Evolutionary conservation across 345 rosid species (phyloP).

Genomic region (Citrus australasica): DNA sequence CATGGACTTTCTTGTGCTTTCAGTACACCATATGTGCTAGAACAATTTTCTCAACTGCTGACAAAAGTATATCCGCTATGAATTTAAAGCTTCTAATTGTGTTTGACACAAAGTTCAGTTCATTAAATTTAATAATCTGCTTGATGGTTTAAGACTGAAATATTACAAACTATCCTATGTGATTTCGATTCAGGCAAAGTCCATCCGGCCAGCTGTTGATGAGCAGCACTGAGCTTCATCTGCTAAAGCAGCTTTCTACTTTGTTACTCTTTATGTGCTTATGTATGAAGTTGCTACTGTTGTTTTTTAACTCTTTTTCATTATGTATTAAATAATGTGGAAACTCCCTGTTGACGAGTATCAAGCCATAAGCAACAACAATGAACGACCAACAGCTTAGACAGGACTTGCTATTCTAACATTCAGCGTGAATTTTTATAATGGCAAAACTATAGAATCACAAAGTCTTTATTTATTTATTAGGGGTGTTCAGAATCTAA

Average conservation of each 20-base stretch:
- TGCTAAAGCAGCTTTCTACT: background rate
- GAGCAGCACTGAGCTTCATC: constrained; percentile 22
- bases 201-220: constrained; percentile 35
- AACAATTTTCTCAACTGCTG: background rate
- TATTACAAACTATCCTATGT: background rate
- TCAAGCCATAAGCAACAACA: background rate
- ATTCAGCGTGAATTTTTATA: background rate
- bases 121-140: background rate
- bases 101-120: background rate
- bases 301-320: background rate
- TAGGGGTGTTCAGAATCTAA: no score
- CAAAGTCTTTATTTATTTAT: no score
- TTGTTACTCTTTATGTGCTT: background rate
- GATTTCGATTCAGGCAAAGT: constrained; percentile 30
- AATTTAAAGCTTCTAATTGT: no score
- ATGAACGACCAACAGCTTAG: background rate
- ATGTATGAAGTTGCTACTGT: background rate
- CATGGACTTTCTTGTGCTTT: background rate
- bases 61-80: no score
- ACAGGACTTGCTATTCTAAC: background rate
- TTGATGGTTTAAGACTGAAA: background rate
- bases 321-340: background rate
- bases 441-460: no score
- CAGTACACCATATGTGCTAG: background rate
- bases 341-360: background rate